These are phyloP conservation scores for Pigoraptor vietnamica DNA, from an alignment of 78 protist species.

Conservation along the genomic window DNA sequence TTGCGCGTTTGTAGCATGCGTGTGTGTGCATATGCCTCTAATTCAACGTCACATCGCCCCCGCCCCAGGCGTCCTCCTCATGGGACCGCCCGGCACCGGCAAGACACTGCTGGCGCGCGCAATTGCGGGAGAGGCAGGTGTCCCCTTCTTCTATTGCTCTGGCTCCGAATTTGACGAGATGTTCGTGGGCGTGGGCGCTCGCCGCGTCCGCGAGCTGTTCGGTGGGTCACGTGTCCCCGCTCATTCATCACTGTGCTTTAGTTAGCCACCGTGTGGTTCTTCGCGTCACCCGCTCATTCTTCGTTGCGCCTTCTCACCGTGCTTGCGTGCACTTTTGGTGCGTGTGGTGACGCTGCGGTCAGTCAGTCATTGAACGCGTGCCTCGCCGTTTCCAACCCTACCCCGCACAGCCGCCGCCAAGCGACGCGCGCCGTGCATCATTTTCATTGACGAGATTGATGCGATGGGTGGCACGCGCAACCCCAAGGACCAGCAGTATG, in stretches of 20 bases:
- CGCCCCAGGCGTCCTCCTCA: conserved; percentile 62
- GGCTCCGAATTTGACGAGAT: conserved; percentile 88
- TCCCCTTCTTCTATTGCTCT: conserved; percentile 72
- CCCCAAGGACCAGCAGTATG: conserved; percentile 32
- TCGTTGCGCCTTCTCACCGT: neutral
- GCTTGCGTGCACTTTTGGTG: neutral
- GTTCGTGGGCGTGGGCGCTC: conserved; percentile 95
- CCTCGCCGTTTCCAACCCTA: neutral
- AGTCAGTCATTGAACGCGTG: too few species aligned
- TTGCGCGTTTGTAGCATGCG: neutral
- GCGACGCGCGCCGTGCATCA: conserved; percentile 71
- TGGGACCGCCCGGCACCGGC: conserved; percentile 94
- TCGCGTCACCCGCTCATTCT: neutral
- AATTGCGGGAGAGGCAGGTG: conserved; percentile 89
- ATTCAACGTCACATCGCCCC: neutral
- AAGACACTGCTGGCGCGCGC: conserved; percentile 94
- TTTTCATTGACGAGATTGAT: conserved; percentile 94
- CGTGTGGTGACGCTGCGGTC: neutral
- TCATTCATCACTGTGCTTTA: neutral
- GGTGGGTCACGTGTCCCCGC: too few species aligned
- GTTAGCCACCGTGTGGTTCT: too few species aligned
- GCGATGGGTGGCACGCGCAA: conserved; percentile 82
- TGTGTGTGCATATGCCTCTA: neutral
- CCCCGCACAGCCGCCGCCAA: conserved; percentile 47
- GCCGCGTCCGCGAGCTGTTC: conserved; percentile 84